Evolutionary conservation across 2,329 filamentous ascomycete genomes (phyloP), one percentile per base, ranked within the genome.

Genomic region (Xylaria sp.): DNA sequence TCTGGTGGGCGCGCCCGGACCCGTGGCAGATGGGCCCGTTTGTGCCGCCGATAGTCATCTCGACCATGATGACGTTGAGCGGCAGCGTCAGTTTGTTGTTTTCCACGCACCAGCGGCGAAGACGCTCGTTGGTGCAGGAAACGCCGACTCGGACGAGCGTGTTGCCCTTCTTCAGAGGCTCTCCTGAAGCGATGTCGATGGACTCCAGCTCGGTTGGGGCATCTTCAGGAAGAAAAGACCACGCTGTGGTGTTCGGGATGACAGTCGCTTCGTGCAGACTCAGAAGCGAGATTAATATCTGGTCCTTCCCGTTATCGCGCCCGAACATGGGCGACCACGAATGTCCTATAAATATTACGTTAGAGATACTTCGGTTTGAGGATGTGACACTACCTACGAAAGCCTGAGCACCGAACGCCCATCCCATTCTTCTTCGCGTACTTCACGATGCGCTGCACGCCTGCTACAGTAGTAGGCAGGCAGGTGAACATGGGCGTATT

Each of bases 1-100:
- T 77, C 42, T 74, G 68, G 52, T 79, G 74, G 5, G 59, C 56
- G 13, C 73, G 70, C 9, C 78, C 78, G 1, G 74, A 75, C 2
- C 78, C 78, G 48, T 80, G 77, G 61, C 77, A 79, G 43, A 77
- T 76, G 0, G 73, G 70, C 0, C 65, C 74, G 47, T 78, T 79
- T 6, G 73, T 71, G 2, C 77, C 77, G 7, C 76, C 76, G 41
- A 76, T 67, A 0, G 77, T 80, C 41, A 79, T 75, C 63, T 79
- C 77, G 5, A 78, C 76, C 52, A 78, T 70, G 54, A 78, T 76
- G 19, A 77, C 73, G 59, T 80, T 76, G 17, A 76, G 65, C 1
- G 77, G 75, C 18, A 78, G 60, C 0, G 73, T 69, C 69, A 73
- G 75, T 17, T 71, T 68, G 19, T 74, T 68, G 44, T 72, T 70